phyloP scores from a whole-genome alignment of 208 protist genomes.

The Trypanosoma cruzi region DNA sequence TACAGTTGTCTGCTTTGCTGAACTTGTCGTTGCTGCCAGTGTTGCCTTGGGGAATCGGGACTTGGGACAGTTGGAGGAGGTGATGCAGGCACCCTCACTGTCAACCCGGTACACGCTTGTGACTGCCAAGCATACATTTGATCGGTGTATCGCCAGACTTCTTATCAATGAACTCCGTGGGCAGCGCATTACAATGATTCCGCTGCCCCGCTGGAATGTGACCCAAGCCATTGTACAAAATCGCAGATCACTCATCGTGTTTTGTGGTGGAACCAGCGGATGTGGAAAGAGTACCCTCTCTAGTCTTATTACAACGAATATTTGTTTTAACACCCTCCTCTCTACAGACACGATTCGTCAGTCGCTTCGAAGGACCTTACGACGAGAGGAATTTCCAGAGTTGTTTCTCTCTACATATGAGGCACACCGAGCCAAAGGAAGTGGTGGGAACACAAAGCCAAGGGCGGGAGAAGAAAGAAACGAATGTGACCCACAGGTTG shows the following conservation, averaged over 20 bases:
- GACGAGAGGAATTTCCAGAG: constrained; percentile 37
- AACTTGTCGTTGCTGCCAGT: constrained; percentile 4
- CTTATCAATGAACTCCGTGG: constrained; percentile 42
- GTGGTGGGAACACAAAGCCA: neutral
- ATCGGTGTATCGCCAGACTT: constrained; percentile 18
- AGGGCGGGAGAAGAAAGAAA: neutral
- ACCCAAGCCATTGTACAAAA: constrained; percentile 46
- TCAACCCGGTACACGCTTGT: constrained; percentile 13
- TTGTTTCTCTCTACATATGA: constrained; percentile 74
- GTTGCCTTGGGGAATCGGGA: neutral
- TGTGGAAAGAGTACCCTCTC: constrained; percentile 93
- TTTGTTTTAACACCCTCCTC: constrained; percentile 83
- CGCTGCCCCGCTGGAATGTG: constrained; percentile 42
- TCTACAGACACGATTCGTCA: constrained; percentile 94
- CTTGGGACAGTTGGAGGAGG: neutral
- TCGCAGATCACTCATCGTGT: constrained; percentile 72
- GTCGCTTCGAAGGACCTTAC: constrained; percentile 54
- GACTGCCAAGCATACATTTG: constrained; percentile 16
- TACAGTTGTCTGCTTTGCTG: neutral
- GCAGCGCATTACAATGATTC: constrained; percentile 41
- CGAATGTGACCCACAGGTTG: constrained; percentile 17
- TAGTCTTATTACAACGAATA: constrained; percentile 71
- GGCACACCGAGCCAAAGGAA: constrained; percentile 29
- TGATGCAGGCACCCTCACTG: neutral
- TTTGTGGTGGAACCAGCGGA: constrained; percentile 92